Evolutionary conservation across 1,284 basidiomycete genomes (phyloP).

Genomic region (Sutorius eximius): DNA sequence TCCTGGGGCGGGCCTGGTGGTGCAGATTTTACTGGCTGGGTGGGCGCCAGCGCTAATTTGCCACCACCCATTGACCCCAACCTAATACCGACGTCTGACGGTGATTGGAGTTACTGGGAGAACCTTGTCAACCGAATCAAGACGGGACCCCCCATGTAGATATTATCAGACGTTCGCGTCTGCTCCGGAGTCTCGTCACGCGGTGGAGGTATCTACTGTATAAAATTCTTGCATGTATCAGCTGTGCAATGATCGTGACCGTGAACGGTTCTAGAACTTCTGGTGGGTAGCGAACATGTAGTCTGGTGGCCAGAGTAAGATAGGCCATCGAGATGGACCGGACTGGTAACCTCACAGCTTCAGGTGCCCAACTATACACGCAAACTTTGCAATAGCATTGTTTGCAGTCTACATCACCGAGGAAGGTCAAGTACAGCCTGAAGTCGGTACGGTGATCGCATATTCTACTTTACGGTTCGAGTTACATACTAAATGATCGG

Average conservation of each 20-base stretch:
- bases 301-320: too few relatives aligned
- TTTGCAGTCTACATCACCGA: too few relatives aligned
- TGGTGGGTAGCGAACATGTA: too few relatives aligned
- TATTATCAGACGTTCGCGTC: slow-evolving; percentile 1
- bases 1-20: slow-evolving; percentile 64
- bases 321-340: too few relatives aligned
- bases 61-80: slow-evolving; percentile 41
- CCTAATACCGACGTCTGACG: slow-evolving; percentile 52
- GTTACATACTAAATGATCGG: too few relatives aligned
- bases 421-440: too few relatives aligned
- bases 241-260: background rate
- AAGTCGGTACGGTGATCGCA: too few relatives aligned
- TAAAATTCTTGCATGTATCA: slow-evolving; percentile 10
- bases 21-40: slow-evolving; percentile 61
- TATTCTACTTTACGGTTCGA: too few relatives aligned
- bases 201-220: slow-evolving; percentile 12
- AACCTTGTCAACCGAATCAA: slow-evolving; percentile 75
- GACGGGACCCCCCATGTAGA: slow-evolving; percentile 39
- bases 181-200: slow-evolving; percentile 2
- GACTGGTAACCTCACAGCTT: too few relatives aligned
- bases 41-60: slow-evolving; percentile 38
- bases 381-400: too few relatives aligned
- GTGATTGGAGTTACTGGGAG: slow-evolving; percentile 83
- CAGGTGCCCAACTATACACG: too few relatives aligned
- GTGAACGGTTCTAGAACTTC: too few relatives aligned